Base-by-base conservation (phyloP, 2,329 filamentous ascomycete species). In the Penicillium palitans region DNA sequence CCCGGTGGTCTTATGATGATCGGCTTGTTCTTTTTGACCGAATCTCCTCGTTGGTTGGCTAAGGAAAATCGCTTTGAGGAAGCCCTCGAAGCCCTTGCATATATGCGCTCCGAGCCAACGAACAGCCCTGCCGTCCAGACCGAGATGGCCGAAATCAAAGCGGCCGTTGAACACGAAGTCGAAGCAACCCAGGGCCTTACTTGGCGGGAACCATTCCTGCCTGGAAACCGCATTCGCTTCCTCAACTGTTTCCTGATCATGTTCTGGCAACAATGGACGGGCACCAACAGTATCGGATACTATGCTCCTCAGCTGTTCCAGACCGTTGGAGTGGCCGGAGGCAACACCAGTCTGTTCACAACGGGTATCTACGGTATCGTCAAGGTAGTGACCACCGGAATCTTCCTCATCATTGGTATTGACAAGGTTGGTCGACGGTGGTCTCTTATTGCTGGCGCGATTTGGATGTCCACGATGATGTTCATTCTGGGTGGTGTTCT, bases 351-450 rank as follows among this genome's bases (percentile, higher is more conserved):
- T 73, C 89, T 88, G 54, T 82, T 96, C 70, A 84, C 74, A 95
- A 90, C 62, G 82, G 46, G 31, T 12, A 48, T 48, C 15, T 48
- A 48, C 12, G 46, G 46, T 25, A 48, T 95, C 52, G 90, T 96
- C 81, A 96, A 96, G 79, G 90, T 95, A 60, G 84, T 79, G 77
- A 93, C 89, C 29, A 96, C 92, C 1, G 46, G 29, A 48, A 25
- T 91, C 91, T 0, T 78, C 96, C 67, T 95, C 91, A n/a, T 96
- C 96, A 84, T 96, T 83, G 80, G 89, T 88, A 87, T 96, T 59
- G 92, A 96, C 80, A 84, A 81, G 68, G 84, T 92, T 64, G 92
- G 92, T 65, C 90, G 92, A 70, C 90, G 91, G 65, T 81, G 83
- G 48, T 85, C 96, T 59, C 87, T 96, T 65, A 83, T 96, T 74